Percentiles rank a stretch among this genome's conserved stretches.
Evolutionary conservation across 208 protist species (phyloP).

Genomic region (Acanthamoeba pearcei): DNA sequence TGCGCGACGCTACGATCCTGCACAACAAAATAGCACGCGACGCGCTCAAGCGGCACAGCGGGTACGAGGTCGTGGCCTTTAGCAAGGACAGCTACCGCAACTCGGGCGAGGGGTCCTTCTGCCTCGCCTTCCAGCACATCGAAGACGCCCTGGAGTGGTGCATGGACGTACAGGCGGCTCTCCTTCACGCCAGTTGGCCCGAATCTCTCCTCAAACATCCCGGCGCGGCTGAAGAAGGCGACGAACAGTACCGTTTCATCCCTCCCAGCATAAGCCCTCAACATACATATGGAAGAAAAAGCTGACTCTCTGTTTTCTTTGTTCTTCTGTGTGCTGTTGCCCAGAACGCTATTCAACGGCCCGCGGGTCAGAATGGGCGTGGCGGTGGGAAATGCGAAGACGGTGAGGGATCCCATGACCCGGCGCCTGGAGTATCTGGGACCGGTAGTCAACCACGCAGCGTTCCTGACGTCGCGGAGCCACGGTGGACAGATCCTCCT

Average conservation of each 20-base stretch:
- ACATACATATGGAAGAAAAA: too few species aligned
- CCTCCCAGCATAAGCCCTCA: neutral
- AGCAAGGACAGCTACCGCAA: neutral
- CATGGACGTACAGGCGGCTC: neutral
- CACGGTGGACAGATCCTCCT: conserved; percentile 27
- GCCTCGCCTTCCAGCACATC: conserved; percentile 28
- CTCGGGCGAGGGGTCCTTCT: conserved; percentile 55
- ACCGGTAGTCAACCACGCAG: conserved; percentile 6
- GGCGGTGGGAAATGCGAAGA: neutral
- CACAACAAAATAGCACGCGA: neutral
- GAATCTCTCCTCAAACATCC: neutral
- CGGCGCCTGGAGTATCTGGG: conserved; percentile 38
- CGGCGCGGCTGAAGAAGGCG: conserved; percentile 23
- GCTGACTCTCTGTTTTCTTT: neutral
- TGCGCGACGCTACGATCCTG: conserved; percentile 38
- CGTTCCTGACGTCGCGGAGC: neutral
- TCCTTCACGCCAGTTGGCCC: conserved; percentile 18
- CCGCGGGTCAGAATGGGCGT: conserved; percentile 33
- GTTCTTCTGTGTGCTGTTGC: neutral
- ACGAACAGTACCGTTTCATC: neutral
- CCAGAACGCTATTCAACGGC: neutral
- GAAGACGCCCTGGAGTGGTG: conserved; percentile 6
- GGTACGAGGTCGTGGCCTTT: conserved; percentile 5
- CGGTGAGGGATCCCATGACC: conserved; percentile 22
- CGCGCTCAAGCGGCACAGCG: neutral